Base-by-base conservation (phyloP, 371 early-diverging fungal genomes). In the Rhizopus microsporus region DNA sequence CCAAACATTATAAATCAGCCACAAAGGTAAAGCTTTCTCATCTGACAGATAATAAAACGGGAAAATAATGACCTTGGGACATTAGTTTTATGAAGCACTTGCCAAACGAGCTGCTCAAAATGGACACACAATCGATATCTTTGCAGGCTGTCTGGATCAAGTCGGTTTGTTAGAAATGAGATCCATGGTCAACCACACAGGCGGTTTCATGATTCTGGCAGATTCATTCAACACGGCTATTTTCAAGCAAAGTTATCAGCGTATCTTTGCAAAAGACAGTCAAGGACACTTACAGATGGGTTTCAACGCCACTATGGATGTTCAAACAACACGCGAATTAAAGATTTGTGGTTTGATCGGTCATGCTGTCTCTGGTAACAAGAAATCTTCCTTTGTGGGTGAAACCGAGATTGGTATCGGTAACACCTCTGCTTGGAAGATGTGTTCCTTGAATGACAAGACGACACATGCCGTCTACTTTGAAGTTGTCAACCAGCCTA, bases 321-420 rank as follows among this genome's bases (percentile, higher is more conserved):
- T 99, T 17, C 56, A 94, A 82, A 96, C 95, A 0, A 92, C 95
- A 7, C 86, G 90, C 67, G 99, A 98, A 64, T 81, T 98, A 30
- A 90, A 91, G 76, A 92, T 98, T 7, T 95, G 94, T 67, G 99
- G 99, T 37, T 68, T 98, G 67, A 97, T 98, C 62, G 99, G 99
- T 29, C 93, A 93, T 38, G 97, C 94, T 17, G 80, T 93, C 4
- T 95, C 95, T 29, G 87, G 85, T 33, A 88, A 91, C 79, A 96
- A 95, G 67, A 96, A 97, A 68, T 81, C 89, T 3, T 70, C 93
- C 0, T 88, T 86, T 59, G 97, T 98, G n/a, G 93, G 94, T 33
- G 98, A 98, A 68, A 97, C 97, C 7, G 99, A 97, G 73, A 97
- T 98, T 66, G 99, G 99, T 63, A 90, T 98, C 59, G 95, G 95